A percentile compares a stretch with the other conserved stretches of the same genome.
Conservation (phyloP, 164 flowering plant genomes). For the Magnolia kwangsiensis region DNA sequence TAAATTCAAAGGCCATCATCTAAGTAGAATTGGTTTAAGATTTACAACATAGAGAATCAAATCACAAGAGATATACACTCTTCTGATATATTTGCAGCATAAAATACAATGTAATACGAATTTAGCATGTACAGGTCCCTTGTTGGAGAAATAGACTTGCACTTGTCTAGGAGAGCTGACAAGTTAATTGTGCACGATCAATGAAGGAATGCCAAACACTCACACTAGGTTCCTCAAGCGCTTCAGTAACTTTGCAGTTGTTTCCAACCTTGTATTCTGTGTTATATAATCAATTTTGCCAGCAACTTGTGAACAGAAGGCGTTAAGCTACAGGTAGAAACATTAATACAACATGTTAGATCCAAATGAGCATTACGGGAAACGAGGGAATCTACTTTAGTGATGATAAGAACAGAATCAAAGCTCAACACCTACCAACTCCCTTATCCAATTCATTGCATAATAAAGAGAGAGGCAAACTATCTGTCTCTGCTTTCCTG, state of each 20-base stretch:
- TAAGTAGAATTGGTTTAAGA: too few relatives aligned
- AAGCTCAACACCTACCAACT: slow-evolving; percentile 46
- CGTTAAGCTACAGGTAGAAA: slow-evolving; percentile 54
- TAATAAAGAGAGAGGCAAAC: slow-evolving; percentile 62
- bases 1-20: too few relatives aligned
- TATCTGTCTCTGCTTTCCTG: slow-evolving; percentile 60
- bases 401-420: not conserved
- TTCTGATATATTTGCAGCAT: not conserved
- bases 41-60: too few relatives aligned
- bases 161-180: not conserved
- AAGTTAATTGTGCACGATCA: not conserved
- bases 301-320: slow-evolving; percentile 71
- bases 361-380: not conserved
- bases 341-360: not conserved
- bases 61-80: too few relatives aligned
- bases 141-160: too few relatives aligned
- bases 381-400: not conserved
- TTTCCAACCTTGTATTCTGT: slow-evolving; percentile 64
- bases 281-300: slow-evolving; percentile 43
- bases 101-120: not conserved
- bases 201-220: slow-evolving; percentile 21
- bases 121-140: not conserved
- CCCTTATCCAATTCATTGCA: slow-evolving; percentile 80
- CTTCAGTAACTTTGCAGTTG: slow-evolving; percentile 57
- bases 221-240: slow-evolving; percentile 83